Evolutionary conservation across 2,329 filamentous ascomycete genomes (phyloP), one percentile per base, ranked within the genome.

Genomic region (Niveomyces coronatus): DNA sequence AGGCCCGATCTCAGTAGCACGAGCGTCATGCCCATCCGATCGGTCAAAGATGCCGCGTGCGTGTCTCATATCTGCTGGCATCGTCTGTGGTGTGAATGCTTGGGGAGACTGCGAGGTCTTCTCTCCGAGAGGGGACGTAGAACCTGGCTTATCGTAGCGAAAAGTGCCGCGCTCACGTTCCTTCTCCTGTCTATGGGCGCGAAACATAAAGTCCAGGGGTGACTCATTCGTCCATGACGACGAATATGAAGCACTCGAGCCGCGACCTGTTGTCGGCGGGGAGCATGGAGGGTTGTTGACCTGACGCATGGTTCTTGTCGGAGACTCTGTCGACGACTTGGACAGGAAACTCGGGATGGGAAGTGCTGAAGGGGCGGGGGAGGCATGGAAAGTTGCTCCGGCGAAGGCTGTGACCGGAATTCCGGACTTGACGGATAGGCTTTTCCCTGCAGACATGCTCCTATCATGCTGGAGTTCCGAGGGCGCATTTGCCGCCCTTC

Each of bases 371-470:
- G 91, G 83, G 2, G 88, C 89, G 15, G 91, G 91, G 8, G 91
- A 96, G 28, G 87, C 85, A 59, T 95, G 88, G 58, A 96, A 98
- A 5, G 87, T 93, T 23, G 89, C 83, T 11, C 89, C 91, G 27
- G 91, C 91, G 61, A 94, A 98, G 31, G 82, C 79, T 43, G 76
- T 67, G 34, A 61, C 61, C n/a, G 37, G 20, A 20, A 60, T 59
- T 34, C 60, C 58, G 31, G 69, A 60, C 52, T 68, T 70, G 46
- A 64, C 54, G 20, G 61, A 55, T 8, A 54, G 53, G 13, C 61
- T 62, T 35, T 68, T 63, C 9, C 54, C 51, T 14, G 59, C 58
- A 16, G 52, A 60, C 14, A 69, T 74, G 33, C 61, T 61, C 16
- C 62, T 62, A 14, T 55, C 53, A 14, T 56, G 63, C 16, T 53